Evolutionary conservation across 2,329 filamentous ascomycete species (phyloP).

Genomic region (Aspergillus piperis): DNA sequence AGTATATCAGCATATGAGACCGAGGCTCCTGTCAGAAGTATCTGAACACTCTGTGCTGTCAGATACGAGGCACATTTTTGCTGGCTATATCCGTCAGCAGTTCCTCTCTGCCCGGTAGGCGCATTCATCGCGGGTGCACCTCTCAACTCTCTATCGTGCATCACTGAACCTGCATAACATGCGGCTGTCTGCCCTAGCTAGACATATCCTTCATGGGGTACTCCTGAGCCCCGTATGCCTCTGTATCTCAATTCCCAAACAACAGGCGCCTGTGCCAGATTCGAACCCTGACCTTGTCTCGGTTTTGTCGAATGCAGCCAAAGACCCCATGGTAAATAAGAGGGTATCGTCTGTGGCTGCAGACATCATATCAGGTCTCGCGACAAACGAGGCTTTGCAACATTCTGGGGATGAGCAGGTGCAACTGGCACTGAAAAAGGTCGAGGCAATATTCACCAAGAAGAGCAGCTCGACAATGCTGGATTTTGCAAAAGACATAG

Average conservation of each 20-base stretch:
- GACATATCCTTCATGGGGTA: background rate
- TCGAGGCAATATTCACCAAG: slow-evolving; percentile 8
- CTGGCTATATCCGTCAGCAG: background rate
- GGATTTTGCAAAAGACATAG: slow-evolving; percentile 7
- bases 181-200: background rate
- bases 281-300: slow-evolving; percentile 3
- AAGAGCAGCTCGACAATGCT: slow-evolving; percentile 1
- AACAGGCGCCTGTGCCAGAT: background rate
- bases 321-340: slow-evolving; percentile 1
- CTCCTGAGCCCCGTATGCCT: background rate
- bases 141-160: background rate
- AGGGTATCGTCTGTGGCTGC: background rate
- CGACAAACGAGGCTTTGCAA: background rate
- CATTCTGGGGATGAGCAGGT: background rate
- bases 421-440: slow-evolving; percentile 1
- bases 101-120: background rate
- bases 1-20: background rate
- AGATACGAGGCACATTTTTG: background rate
- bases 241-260: background rate
- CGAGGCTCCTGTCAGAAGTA: background rate
- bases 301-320: background rate
- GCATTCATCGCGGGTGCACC: background rate
- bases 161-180: background rate
- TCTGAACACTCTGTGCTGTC: background rate
- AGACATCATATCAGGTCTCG: background rate